phyloP scores from a whole-genome alignment of 768 basidiomycete species.

The Pisolithus tinctorius region DNA sequence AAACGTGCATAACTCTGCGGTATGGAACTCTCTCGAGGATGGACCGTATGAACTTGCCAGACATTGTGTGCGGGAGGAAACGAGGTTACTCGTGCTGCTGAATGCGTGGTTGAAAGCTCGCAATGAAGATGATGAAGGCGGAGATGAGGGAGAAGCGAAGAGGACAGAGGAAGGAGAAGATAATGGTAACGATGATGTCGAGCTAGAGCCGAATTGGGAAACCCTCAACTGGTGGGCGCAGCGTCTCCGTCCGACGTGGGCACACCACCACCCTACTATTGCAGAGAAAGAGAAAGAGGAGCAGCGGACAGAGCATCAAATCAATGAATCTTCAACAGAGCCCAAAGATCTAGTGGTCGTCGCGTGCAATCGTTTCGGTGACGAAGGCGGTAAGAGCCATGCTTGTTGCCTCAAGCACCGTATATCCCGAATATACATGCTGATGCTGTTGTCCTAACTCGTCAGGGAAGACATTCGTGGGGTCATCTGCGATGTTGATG shows the following conservation, averaged over 20 bases:
- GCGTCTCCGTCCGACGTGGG: conserved; percentile 57
- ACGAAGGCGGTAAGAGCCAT: conserved; percentile 63
- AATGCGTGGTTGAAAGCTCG: conserved; percentile 70
- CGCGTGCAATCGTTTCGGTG: conserved; percentile 72
- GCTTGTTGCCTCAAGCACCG: not conserved
- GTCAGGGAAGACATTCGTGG: conserved; percentile 66
- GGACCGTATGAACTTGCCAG: conserved; percentile 81
- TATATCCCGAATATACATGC: not conserved
- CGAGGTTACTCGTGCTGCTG: conserved; percentile 61
- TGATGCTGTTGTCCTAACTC: not conserved
- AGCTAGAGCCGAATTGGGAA: conserved; percentile 37
- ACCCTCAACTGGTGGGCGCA: conserved; percentile 77
- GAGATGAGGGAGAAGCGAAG: conserved; percentile 17
- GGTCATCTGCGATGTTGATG: conserved; percentile 63
- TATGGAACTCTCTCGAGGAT: conserved; percentile 41
- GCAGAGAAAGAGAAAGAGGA: conserved; percentile 10
- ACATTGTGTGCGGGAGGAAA: conserved; percentile 45
- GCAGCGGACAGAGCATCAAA: conserved; percentile 3
- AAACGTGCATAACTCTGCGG: conserved; percentile 42
- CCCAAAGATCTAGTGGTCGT: conserved; percentile 55
- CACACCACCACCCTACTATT: conserved; percentile 14
- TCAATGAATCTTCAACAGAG: conserved; percentile 2
- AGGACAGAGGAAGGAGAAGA: conserved; percentile 1
- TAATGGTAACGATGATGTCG: conserved; percentile 10
- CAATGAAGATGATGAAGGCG: conserved; percentile 26